Evolutionary conservation across 1,139 yeast species (phyloP).

Genomic region (Geotrichum restrictum): DNA sequence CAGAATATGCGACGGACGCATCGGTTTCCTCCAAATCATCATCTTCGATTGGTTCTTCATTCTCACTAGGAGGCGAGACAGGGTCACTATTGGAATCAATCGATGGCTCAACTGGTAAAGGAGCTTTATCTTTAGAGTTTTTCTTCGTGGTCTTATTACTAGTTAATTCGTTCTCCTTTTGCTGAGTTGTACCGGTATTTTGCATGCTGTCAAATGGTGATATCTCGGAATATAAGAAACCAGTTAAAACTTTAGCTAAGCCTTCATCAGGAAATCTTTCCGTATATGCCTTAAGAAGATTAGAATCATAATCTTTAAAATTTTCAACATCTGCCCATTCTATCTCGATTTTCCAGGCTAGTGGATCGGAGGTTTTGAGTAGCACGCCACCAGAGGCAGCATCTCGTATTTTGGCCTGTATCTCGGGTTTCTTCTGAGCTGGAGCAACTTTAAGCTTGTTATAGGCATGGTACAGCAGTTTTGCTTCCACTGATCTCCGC

Average conservation of each 20-base stretch:
- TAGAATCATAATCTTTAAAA: constrained; percentile 50
- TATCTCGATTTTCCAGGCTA: constrained; percentile 72
- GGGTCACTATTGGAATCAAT: constrained; percentile 27
- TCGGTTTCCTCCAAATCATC: constrained; percentile 28
- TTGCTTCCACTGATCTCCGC: constrained; percentile 59
- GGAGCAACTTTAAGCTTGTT: constrained; percentile 51
- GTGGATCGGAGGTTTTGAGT: constrained; percentile 54
- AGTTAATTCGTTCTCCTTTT: neutral
- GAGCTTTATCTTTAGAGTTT: constrained; percentile 21
- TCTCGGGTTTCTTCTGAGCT: constrained; percentile 41
- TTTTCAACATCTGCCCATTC: constrained; percentile 67
- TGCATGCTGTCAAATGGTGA: constrained; percentile 49
- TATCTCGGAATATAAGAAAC: constrained; percentile 53
- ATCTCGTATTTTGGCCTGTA: constrained; percentile 48
- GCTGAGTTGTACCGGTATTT: neutral
- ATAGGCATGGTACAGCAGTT: constrained; percentile 54
- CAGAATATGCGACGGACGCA: constrained; percentile 38
- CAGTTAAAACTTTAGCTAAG: constrained; percentile 52
- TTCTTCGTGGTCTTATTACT: constrained; percentile 24
- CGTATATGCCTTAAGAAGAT: constrained; percentile 49
- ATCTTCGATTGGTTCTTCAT: constrained; percentile 24
- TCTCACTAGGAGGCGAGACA: constrained; percentile 24
- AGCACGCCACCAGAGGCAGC: constrained; percentile 71
- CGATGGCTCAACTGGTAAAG: constrained; percentile 27
- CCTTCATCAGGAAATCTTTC: constrained; percentile 58